Evolutionary conservation across 352 stramenopile species (phyloP), one percentile per base, ranked within the genome.

Genomic region (Globisporangium heterothallicum): DNA sequence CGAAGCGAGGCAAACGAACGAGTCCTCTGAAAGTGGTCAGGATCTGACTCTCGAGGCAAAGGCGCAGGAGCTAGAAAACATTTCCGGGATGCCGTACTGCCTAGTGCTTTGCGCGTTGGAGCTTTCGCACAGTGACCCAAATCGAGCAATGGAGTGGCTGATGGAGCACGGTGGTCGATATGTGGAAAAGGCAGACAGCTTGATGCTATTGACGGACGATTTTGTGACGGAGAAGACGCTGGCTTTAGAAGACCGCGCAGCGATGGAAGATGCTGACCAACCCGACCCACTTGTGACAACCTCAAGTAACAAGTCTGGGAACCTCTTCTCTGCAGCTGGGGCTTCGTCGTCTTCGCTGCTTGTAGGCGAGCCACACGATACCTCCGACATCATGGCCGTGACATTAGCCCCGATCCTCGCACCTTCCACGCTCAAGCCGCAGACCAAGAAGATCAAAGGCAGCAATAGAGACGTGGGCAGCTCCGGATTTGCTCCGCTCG

Each of bases 71-170:
- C 68, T 95, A 30, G 59, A 86, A 32, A 74, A 58, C 42, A 92
- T 95, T 26, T 90, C 80, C 0, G 77, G 72, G 0, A 92, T 91
- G 79, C 84, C 80, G 0, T 76, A 74, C 43, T 70, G 61, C 4
- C 55, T 95, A 1, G 76, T 68, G 0, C 61, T 81, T 14, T 77
- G 77, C 47, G 82, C 82, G 4, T 51, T 95, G 2, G 84, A 95
- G 47, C 66, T 95, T 6, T 84, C 64, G 18, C 88, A 84, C 43
- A 72, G 56, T n/a, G 82, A 95, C 53, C 78, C 82, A 3, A 92
- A 95, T 43, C 77, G 79, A 25, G 78, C 84, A 1, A 90, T 93
- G 79, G 84, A 93, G 62, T 95, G 84, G 84, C 56, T 95, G 8
- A 91, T 95, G 70, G 84, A 95, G 49, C 73, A 92, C 24, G 84